A percentile compares a stretch with the other conserved stretches of the same genome.
Conservation (phyloP, 73 alveolate species). For the Paraurostyla sp. region DNA sequence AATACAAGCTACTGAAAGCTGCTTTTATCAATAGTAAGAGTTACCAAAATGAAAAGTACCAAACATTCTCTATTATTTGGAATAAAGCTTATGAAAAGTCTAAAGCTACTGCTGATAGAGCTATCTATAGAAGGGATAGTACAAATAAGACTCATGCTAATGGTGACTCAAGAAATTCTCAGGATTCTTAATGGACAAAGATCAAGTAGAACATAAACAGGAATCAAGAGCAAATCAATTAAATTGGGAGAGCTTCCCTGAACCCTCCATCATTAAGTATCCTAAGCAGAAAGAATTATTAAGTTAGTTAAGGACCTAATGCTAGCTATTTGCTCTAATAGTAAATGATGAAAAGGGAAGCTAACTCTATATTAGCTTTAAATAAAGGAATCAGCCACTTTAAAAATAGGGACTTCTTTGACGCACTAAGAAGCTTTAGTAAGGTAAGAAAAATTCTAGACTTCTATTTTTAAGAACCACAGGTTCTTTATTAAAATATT, state of each 20-base stretch:
- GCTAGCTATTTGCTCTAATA: background rate
- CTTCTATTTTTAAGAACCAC: background rate
- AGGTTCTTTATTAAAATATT: too few species aligned
- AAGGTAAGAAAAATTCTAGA: background rate
- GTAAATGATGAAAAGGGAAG: background rate
- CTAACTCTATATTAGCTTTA: background rate
- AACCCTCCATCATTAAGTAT: too few species aligned
- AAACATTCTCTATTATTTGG: background rate
- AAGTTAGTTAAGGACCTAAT: background rate
- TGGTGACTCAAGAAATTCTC: too few species aligned
- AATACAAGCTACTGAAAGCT: background rate
- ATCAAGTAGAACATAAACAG: background rate
- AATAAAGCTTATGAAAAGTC: background rate
- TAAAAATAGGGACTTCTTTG: background rate
- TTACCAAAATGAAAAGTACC: background rate
- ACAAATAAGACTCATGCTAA: background rate
- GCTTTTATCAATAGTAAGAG: background rate
- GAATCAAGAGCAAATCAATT: background rate
- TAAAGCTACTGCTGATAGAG: background rate
- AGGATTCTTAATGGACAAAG: too few species aligned
- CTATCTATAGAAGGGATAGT: too few species aligned
- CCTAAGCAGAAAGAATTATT: background rate
- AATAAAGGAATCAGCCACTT: background rate
- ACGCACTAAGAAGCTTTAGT: slow-evolving; percentile 15
- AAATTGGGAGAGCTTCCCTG: background rate